phyloP scores from a whole-genome alignment of 257 asterid species.

The Echium plantagineum region DNA sequence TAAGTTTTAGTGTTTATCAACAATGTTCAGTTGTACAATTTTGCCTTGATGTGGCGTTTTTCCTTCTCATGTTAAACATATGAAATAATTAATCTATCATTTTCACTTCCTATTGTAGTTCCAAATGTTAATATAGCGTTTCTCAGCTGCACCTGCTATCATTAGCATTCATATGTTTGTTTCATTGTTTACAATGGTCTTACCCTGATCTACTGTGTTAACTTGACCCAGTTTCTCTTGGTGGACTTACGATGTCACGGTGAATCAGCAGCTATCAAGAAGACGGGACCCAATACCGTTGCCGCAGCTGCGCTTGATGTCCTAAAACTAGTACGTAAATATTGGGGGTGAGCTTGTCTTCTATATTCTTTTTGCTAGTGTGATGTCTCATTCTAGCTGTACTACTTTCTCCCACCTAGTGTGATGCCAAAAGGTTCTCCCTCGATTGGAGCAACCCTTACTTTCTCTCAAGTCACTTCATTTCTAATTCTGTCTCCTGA shows the following conservation, averaged over 20 bases:
- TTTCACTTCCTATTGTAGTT: too few relatives aligned
- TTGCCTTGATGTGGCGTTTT: too few relatives aligned
- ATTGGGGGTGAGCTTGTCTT: conserved; percentile 5
- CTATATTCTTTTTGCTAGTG: not conserved
- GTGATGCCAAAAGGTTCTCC: too few relatives aligned
- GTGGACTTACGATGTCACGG: conserved; percentile 99
- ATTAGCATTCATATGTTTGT: not conserved
- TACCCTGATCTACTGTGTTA: conserved; percentile 16
- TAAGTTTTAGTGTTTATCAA: too few relatives aligned
- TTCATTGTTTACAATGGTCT: conserved; percentile 10
- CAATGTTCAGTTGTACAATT: too few relatives aligned
- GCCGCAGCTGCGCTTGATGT: conserved; percentile 94
- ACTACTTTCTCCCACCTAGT: not conserved
- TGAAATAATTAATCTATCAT: too few relatives aligned
- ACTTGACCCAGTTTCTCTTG: conserved; percentile 76
- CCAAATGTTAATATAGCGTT: not conserved
- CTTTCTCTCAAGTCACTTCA: too few relatives aligned
- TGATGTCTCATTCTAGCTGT: not conserved
- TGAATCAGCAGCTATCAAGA: conserved; percentile 73
- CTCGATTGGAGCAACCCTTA: too few relatives aligned
- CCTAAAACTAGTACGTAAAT: conserved; percentile 68
- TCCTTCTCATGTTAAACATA: too few relatives aligned
- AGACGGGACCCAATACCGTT: conserved; percentile 78
- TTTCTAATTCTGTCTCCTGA: too few relatives aligned
- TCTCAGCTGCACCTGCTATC: not conserved